Base-by-base conservation (phyloP, 176 grass and related monocot genomes). In the Oryza australiensis region DNA sequence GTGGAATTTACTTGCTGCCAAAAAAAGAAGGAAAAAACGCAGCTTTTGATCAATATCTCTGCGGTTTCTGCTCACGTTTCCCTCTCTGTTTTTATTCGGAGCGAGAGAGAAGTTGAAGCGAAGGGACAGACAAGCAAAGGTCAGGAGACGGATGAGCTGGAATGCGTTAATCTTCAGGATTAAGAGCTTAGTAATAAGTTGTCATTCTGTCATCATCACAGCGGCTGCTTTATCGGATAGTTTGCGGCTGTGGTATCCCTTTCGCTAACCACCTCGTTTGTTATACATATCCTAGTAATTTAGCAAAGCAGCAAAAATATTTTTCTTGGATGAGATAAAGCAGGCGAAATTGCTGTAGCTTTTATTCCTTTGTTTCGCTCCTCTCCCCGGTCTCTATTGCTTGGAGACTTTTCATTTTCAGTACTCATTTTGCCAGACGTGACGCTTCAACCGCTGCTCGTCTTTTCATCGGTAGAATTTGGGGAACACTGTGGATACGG, bases 41-140 rank as follows among this genome's bases (percentile, higher is more conserved):
- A 9, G 64, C 30, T 51, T 63, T 51, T 62, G 77, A 85, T 85
- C 82, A 71, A 13, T 37, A 48, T 85, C 86, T 57, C 68, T 84
- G 74, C 53, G 66, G 34, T 68, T 53, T 74, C 64, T 29, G 68
- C 60, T 80, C 75, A 73, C 37, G 28, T 75, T 88, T 74, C 63
- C 62, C 69, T 84, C 77, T n/a, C 18, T 18, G 77, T 65, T 84
- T 85, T 81, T 72, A 85, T 76, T 37, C 2, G 62, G 28, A 35
- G 40, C 7, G 24, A 13, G 48, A 29, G 20, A 0, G 64, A 45
- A 26, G 69, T 40, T 62, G 70, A 70, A 75, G 63, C 29, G 81
- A 70, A 16, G 10, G 30, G 70, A 33, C 62, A 28, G 29, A 11
- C 66, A 27, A 68, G 43, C 65, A 9, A 60, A 60, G 55, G 55